Conservation (phyloP, 2,329 filamentous ascomycete species). For the Polychaeton citri region DNA sequence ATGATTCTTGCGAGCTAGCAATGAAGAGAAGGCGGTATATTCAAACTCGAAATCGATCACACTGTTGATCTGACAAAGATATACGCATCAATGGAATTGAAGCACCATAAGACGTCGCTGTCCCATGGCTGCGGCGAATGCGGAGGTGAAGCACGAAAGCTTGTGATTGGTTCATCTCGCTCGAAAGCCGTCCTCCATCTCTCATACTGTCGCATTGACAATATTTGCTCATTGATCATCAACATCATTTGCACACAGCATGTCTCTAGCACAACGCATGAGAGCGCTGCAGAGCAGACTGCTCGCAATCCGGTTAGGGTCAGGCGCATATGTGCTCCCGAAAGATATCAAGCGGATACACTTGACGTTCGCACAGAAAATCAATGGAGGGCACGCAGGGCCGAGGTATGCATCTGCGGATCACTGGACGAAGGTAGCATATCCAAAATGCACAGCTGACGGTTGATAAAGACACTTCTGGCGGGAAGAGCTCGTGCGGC, state of each 20-base stretch:
- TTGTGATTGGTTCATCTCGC: neutral
- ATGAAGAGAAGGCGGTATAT: too few relatives aligned
- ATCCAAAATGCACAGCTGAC: conserved; percentile 26
- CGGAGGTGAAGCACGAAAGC: neutral
- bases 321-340: conserved; percentile 71
- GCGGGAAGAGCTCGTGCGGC: conserved; percentile 63
- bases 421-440: conserved; percentile 11
- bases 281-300: conserved; percentile 62
- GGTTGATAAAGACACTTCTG: conserved; percentile 66
- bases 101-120: too few relatives aligned
- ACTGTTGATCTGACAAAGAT: too few relatives aligned
- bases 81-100: too few relatives aligned
- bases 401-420: conserved; percentile 41
- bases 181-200: too few relatives aligned
- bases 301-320: conserved; percentile 61
- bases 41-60: too few relatives aligned
- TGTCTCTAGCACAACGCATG: conserved; percentile 50
- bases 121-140: neutral
- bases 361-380: conserved; percentile 53
- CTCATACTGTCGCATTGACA: too few relatives aligned
- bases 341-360: conserved; percentile 62
- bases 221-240: too few relatives aligned
- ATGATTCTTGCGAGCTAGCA: too few relatives aligned
- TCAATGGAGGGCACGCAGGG: conserved; percentile 57
- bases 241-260: too few relatives aligned